These are phyloP conservation scores for Arachnopeziza araneosa DNA, from an alignment of 2,329 filamentous ascomycete genomes.

Conservation along the genomic window DNA sequence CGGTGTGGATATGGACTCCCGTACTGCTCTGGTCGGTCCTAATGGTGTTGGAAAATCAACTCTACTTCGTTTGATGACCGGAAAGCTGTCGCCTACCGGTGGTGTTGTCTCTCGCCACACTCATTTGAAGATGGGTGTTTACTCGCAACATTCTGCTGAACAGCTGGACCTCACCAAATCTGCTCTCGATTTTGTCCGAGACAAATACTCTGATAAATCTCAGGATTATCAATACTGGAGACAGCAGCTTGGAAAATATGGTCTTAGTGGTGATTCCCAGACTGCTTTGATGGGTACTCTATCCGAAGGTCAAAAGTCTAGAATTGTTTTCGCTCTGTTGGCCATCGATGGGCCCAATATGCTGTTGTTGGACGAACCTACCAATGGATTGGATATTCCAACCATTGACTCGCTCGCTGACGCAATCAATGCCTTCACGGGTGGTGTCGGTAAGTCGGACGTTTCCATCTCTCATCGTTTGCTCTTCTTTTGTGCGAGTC, in stretches of 20 bases:
- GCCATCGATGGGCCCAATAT: conserved; percentile 97
- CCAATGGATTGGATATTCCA: conserved; percentile 98
- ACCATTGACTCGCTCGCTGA: conserved; percentile 97
- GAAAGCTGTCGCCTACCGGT: conserved; percentile 78
- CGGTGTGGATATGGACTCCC: conserved; percentile 99
- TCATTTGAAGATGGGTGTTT: conserved; percentile 95
- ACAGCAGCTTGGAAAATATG: conserved; percentile 93
- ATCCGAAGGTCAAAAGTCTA: conserved; percentile 94
- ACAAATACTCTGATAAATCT: conserved; percentile 82
- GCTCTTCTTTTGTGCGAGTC: too few species aligned
- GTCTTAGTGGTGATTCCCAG: conserved; percentile 86
- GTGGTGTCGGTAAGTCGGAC: conserved; percentile 63
- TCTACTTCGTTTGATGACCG: conserved; percentile 91
- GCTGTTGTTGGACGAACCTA: conserved; percentile 95
- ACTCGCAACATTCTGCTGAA: conserved; percentile 97
- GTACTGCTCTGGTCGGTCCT: conserved; percentile 92
- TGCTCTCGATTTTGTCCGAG: conserved; percentile 92
- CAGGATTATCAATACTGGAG: conserved; percentile 99
- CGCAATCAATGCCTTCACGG: conserved; percentile 89
- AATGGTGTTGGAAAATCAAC: conserved; percentile 99
- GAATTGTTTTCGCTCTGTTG: conserved; percentile 95
- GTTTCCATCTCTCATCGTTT: background rate
- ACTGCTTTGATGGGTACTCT: conserved; percentile 97
- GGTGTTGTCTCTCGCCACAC: conserved; percentile 88
- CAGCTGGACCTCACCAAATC: conserved; percentile 98